Base-by-base conservation (phyloP, 306 rosid species). In the Prunus padus region DNA sequence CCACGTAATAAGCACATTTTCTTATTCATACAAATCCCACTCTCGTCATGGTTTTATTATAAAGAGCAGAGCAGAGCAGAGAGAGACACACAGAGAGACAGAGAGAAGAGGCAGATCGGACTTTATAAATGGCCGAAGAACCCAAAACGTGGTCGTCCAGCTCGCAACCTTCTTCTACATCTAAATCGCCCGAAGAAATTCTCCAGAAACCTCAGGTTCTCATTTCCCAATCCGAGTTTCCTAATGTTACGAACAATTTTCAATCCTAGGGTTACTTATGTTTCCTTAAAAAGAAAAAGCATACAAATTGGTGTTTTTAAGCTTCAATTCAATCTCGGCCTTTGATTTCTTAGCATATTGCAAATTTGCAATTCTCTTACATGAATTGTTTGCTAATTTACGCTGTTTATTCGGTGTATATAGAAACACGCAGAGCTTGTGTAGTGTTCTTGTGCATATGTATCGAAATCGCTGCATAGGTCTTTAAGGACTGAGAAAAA, bases 181-280 rank as follows among this genome's bases (percentile, higher is more conserved):
- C 75, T 74, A 75, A 82, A 69, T 54, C 72, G 66, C 73, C 83
- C 7, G 85, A 81, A 74, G 86, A 79, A 65, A 20, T 76, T 76
- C 59, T 60, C 79, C 68, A 72, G 71, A 84, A 82, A 65, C 30
- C 84, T 1, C 92, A 88, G 96, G 88, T 89, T 81, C 65, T 4
- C 40, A 22, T 22, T 68, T 31, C 64, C 51, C 45, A 68, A 18
- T 72, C 25, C 42, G 19, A 71, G 11, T 56, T 49, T 54, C 83
- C 45, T 65, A 31, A 65, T 37, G 59, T 64, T 4, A 3, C 13
- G 46, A 8, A 15, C 59, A 20, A 64, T 30, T 50, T 25, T 19
- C 30, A 15, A 13, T 57, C 12, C 23, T 22, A 49, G 64, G 42
- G 11, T 23, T 26, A 37, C 59, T 30, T 47, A 2, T 54, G 5